Conservation (phyloP, 495 filamentous ascomycete genomes). For the Penicillium mononematosum region DNA sequence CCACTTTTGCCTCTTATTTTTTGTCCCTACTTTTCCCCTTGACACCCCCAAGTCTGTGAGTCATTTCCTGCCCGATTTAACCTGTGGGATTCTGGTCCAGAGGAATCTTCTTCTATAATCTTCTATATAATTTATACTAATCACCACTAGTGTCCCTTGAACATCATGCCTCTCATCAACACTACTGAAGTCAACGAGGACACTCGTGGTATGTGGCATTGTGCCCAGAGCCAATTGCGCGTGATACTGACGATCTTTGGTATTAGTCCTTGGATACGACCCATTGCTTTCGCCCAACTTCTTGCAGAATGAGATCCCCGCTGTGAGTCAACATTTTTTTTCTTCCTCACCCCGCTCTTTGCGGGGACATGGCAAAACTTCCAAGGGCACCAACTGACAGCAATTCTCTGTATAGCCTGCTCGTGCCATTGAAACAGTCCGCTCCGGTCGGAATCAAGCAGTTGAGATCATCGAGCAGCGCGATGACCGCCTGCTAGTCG, state of each 20-base stretch:
- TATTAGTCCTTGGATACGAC: conserved; percentile 87
- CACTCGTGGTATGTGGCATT: conserved; percentile 47
- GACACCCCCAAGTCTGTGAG: conserved; percentile 3
- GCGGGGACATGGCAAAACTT: conserved; percentile 1
- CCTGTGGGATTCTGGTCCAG: neutral
- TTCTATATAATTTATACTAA: neutral
- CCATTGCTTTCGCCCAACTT: conserved; percentile 87
- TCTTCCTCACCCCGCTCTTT: conserved; percentile 12
- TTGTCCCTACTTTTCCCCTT: neutral
- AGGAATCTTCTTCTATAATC: neutral
- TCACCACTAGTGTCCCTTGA: neutral
- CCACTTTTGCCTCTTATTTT: conserved; percentile 14
- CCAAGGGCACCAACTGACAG: conserved; percentile 13
- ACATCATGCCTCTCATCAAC: conserved; percentile 49
- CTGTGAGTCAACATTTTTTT: conserved; percentile 53
- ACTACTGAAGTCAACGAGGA: conserved; percentile 52
- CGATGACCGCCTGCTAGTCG: conserved; percentile 85
- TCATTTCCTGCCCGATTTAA: conserved; percentile 4
- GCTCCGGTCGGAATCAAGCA: conserved; percentile 79
- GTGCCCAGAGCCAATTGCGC: neutral
- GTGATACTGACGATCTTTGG: neutral
- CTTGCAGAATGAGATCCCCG: conserved; percentile 84
- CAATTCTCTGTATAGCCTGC: conserved; percentile 35
- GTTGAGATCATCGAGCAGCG: conserved; percentile 77
- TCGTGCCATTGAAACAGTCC: conserved; percentile 63